phyloP scores from a whole-genome alignment of 495 filamentous ascomycete species.

The Penicillium pulvis region DNA sequence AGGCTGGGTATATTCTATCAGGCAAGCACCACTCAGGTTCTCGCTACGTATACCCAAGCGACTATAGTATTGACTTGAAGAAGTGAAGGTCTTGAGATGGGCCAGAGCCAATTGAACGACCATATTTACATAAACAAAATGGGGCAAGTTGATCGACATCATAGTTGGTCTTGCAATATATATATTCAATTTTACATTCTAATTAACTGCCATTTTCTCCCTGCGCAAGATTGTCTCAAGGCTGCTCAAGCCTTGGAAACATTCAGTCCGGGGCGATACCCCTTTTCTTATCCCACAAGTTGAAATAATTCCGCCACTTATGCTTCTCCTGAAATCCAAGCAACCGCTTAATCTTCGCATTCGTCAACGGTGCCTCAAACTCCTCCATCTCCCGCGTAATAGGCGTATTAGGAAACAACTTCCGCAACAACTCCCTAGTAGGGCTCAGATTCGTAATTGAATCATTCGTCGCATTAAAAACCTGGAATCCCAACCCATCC shows the following conservation, averaged over 20 bases:
- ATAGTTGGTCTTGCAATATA: too few relatives aligned
- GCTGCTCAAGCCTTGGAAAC: not conserved
- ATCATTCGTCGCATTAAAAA: conserved; percentile 63
- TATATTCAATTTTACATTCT: too few relatives aligned
- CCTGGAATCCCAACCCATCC: conserved; percentile 55
- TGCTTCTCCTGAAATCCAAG: conserved; percentile 59
- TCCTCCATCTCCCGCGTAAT: conserved; percentile 54
- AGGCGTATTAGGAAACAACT: conserved; percentile 42
- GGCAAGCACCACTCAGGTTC: too few relatives aligned
- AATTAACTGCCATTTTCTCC: too few relatives aligned
- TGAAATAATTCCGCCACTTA: conserved; percentile 48
- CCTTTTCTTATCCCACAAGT: conserved; percentile 27
- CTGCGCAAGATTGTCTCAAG: too few relatives aligned
- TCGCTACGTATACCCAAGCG: too few relatives aligned
- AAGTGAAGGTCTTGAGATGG: too few relatives aligned
- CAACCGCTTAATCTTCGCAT: conserved; percentile 56
- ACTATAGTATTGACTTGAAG: too few relatives aligned
- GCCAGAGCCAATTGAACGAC: too few relatives aligned
- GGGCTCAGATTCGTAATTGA: conserved; percentile 43
- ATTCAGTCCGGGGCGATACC: not conserved
- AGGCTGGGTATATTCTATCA: too few relatives aligned
- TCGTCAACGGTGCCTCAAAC: conserved; percentile 57
- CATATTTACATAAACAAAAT: too few relatives aligned
- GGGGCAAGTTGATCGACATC: too few relatives aligned
- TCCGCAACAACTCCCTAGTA: conserved; percentile 38